These are phyloP conservation scores for Polymyxa betae DNA, from an alignment of 208 protist genomes.

Conservation along the genomic window DNA sequence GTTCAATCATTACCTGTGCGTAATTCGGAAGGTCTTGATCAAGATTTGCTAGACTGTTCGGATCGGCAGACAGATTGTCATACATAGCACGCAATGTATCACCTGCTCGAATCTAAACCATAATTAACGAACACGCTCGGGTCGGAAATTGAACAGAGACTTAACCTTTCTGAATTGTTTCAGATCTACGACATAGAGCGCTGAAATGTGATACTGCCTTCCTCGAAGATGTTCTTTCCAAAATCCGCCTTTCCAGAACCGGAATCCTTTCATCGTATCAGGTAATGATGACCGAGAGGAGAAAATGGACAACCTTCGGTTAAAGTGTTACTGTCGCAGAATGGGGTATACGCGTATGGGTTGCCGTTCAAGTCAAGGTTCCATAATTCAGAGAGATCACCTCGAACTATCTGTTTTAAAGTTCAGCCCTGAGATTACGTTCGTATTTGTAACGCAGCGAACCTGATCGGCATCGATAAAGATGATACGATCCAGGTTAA, in stretches of 20 bases:
- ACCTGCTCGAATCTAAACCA: conserved; percentile 59
- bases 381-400: conserved; percentile 90
- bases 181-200: conserved; percentile 75
- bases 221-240: conserved; percentile 63
- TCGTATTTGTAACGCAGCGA: not conserved
- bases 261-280: conserved; percentile 69
- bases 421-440: conserved; percentile 26
- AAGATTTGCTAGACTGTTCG: conserved; percentile 71
- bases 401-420: conserved; percentile 69
- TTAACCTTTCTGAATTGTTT: conserved; percentile 60
- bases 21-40: conserved; percentile 77
- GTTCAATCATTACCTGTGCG: conserved; percentile 59
- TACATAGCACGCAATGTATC: conserved; percentile 70
- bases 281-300: not conserved
- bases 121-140: not conserved
- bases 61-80: conserved; percentile 68
- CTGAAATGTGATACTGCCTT: conserved; percentile 72
- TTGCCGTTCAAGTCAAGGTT: conserved; percentile 90
- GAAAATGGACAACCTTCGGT: conserved; percentile 73
- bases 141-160: not conserved
- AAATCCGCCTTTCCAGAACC: conserved; percentile 65
- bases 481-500: conserved; percentile 92
- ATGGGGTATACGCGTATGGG: conserved; percentile 93
- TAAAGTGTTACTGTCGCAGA: conserved; percentile 88
- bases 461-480: conserved; percentile 98